Evolutionary conservation across 441 rosid genomes (phyloP).

Genomic region (Adansonia gregorii): DNA sequence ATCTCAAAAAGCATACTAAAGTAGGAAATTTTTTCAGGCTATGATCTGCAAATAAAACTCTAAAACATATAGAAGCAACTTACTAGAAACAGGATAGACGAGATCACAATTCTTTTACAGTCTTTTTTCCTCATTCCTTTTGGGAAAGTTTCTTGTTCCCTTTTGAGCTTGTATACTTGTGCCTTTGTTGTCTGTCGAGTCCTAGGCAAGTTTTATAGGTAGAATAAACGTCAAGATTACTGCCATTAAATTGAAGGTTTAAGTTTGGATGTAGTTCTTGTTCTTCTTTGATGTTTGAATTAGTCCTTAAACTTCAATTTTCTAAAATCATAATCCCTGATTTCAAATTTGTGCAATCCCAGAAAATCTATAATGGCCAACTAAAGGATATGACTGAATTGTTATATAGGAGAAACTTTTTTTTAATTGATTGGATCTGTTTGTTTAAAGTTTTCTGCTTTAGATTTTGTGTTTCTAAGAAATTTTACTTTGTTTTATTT

Average conservation of each 20-base stretch:
- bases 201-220: neutral
- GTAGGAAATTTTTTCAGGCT: neutral
- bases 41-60: slow-evolving; percentile 6
- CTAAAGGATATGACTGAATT: neutral
- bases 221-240: neutral
- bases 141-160: neutral
- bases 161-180: neutral
- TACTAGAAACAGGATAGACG: neutral
- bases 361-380: neutral
- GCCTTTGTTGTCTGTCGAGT: neutral
- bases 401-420: neutral
- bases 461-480: neutral
- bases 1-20: neutral
- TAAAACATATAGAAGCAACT: neutral
- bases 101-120: neutral
- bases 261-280: neutral
- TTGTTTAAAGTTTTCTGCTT: neutral
- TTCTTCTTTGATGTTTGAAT: neutral
- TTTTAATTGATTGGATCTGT: neutral
- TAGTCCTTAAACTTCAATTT: neutral
- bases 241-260: neutral
- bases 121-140: neutral
- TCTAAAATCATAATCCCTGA: neutral
- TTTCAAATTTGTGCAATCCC: neutral
- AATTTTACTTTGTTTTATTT: neutral